Evolutionary conservation across 441 rosid genomes (phyloP).

Genomic region (Croton setiger): DNA sequence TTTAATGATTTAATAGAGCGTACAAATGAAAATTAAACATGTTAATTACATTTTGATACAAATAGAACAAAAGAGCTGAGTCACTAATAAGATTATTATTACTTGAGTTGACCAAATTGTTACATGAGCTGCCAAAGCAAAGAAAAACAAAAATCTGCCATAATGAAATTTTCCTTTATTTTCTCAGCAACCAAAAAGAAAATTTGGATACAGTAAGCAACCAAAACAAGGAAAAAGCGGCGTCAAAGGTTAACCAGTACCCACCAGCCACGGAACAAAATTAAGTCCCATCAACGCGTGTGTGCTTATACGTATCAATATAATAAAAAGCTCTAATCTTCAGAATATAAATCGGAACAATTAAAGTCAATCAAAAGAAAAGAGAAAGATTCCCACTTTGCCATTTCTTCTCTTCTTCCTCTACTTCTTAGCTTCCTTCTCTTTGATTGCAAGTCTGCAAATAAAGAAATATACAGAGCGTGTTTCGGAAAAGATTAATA

Average conservation of each 20-base stretch:
- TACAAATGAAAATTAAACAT: no score
- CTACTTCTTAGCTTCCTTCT: constrained; percentile 8
- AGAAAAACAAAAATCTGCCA: background rate
- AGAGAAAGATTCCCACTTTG: constrained; percentile 30
- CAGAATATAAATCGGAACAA: background rate
- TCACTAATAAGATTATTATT: background rate
- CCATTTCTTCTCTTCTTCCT: constrained; percentile 19
- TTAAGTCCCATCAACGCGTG: constrained; percentile 13
- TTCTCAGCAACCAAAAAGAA: constrained; percentile 3
- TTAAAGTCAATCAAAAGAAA: constrained; percentile 15
- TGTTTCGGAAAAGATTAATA: background rate
- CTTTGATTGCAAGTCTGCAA: constrained; percentile 18
- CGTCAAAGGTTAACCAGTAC: background rate
- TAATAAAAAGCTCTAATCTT: background rate
- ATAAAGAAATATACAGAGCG: background rate
- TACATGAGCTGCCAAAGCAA: background rate
- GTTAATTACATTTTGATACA: no score
- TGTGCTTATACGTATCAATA: constrained; percentile 24
- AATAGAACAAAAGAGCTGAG: no score
- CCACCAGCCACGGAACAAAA: constrained; percentile 1
- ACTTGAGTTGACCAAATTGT: background rate
- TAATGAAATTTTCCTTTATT: background rate
- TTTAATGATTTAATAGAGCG: no score
- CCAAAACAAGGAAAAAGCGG: constrained; percentile 4
- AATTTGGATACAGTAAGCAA: background rate